phyloP scores from a whole-genome alignment of 345 rosid genomes.

The Lepidium aucheri region DNA sequence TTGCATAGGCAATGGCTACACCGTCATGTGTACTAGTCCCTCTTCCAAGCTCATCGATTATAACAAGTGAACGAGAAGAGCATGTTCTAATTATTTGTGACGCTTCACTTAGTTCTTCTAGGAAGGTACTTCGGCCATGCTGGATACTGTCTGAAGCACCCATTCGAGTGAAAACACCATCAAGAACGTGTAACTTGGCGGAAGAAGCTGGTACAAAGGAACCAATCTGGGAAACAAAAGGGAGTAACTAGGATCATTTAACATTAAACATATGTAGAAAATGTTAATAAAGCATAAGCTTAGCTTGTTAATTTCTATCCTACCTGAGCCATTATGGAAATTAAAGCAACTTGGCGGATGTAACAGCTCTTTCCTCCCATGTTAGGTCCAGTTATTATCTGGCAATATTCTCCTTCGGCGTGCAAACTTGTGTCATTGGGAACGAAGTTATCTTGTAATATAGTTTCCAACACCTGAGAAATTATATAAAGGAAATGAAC shows the following conservation, averaged over 20 bases:
- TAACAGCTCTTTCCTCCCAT: constrained; percentile 99
- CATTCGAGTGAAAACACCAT: constrained; percentile 84
- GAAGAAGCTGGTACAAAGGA: constrained; percentile 92
- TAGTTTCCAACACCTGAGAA: constrained; percentile 68
- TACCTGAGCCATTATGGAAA: constrained; percentile 95
- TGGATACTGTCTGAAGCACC: constrained; percentile 97
- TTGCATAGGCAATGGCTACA: constrained; percentile 86
- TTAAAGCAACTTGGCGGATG: constrained; percentile 93
- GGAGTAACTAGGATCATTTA: background rate
- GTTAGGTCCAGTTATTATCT: constrained; percentile 92
- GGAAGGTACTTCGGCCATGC: constrained; percentile 84
- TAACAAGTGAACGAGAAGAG: constrained; percentile 65
- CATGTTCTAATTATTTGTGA: constrained; percentile 64
- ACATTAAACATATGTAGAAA: background rate
- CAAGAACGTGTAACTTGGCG: constrained; percentile 66
- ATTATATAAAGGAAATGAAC: background rate
- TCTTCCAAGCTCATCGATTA: constrained; percentile 91
- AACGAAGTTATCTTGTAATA: constrained; percentile 69
- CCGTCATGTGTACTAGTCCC: constrained; percentile 98
- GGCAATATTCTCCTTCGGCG: constrained; percentile 59
- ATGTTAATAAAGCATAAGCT: background rate
- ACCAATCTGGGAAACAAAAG: constrained; percentile 55
- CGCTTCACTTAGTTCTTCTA: constrained; percentile 88
- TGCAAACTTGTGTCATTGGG: constrained; percentile 83
- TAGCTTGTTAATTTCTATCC: background rate